Percentiles rank a stretch among this genome's conserved stretches.
Evolutionary conservation across 179 eudicot genomes (phyloP).

Genomic region (Beta macrorhiza): DNA sequence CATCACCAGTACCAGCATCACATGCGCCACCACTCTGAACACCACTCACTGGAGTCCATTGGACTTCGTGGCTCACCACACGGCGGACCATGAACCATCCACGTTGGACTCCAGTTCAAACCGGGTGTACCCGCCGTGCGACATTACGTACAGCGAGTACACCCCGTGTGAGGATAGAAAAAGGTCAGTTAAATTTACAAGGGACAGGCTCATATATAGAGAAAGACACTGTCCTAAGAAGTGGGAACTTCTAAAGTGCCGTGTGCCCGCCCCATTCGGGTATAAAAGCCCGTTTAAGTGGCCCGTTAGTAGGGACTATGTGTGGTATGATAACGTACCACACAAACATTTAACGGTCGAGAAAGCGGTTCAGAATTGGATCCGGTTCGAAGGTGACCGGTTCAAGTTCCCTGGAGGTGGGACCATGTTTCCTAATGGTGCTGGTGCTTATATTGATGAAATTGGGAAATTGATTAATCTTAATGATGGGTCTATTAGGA

Average conservation of each 20-base stretch:
- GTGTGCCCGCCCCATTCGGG: slow-evolving; percentile 68
- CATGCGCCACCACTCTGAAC: neutral
- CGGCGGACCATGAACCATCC: slow-evolving; percentile 24
- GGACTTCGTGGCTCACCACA: slow-evolving; percentile 53
- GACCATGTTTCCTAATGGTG: slow-evolving; percentile 83
- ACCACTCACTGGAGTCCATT: neutral
- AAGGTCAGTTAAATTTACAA: slow-evolving; percentile 44
- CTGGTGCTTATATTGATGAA: slow-evolving; percentile 63
- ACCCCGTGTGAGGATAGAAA: slow-evolving; percentile 68
- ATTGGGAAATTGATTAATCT: slow-evolving; percentile 57
- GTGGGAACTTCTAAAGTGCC: slow-evolving; percentile 49
- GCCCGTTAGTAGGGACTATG: slow-evolving; percentile 71
- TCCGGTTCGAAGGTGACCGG: slow-evolving; percentile 62
- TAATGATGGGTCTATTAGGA: slow-evolving; percentile 62
- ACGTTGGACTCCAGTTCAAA: neutral
- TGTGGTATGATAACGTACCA: slow-evolving; percentile 71
- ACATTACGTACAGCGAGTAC: slow-evolving; percentile 47
- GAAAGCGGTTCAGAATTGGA: slow-evolving; percentile 83
- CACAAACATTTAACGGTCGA: slow-evolving; percentile 71
- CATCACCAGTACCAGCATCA: slow-evolving; percentile 6
- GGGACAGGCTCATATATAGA: slow-evolving; percentile 47
- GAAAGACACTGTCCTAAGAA: slow-evolving; percentile 73
- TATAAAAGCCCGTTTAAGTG: slow-evolving; percentile 72
- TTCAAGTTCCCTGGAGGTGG: slow-evolving; percentile 88
- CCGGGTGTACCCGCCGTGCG: slow-evolving; percentile 47